Evolutionary conservation across 768 basidiomycete species (phyloP), one percentile per base, ranked within the genome.

Genomic region (Neoboletus subvelutipes): DNA sequence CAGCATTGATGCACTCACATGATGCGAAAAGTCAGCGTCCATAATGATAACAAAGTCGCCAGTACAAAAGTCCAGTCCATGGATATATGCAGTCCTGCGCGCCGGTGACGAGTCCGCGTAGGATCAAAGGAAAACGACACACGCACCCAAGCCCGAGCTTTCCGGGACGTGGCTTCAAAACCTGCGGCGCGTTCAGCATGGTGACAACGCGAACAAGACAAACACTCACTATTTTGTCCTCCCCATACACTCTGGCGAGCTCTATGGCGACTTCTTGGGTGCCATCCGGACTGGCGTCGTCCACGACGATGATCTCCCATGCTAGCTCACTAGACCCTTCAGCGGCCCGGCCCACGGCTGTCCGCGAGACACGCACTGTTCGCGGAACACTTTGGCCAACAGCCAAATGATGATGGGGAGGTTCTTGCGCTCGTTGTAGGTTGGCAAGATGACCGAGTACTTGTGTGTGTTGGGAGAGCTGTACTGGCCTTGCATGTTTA

Each of bases 1-100:
- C n/a, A 2, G 2, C 4, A 29, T 18, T 1, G 29, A 50, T 48
- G n/a, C 20, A 75, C 88, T 45, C 74, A 93, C 93, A 63, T 96
- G 94, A 67, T 96, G 94, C 6, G 92, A 94, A 73, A 96, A 94
- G 75, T 96, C 94, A 50, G 94, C 94, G 65, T 96, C 94, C 94
- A 96, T 96, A 70, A 96, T 95, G 67, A 95, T 91, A 22, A 94
- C 92, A 75, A 94, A 96, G 73, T 92, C 91, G 10, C 94, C 94
- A 0, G 87, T 87, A 63, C 88, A 89, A 72, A 90, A 95, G 64
- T 92, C 87, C 47, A 96, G 78, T 13, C 94, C 94, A 67, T 96
- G 90, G 37, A 95, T 90, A 68, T 96, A 96, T 34, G 94, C 94
- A 22, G 94, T 94, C 54, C 92, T 94, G 59, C 75, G 37, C 57